Base-by-base conservation (phyloP, 495 filamentous ascomycete genomes). In the Tirmania nivea region DNA sequence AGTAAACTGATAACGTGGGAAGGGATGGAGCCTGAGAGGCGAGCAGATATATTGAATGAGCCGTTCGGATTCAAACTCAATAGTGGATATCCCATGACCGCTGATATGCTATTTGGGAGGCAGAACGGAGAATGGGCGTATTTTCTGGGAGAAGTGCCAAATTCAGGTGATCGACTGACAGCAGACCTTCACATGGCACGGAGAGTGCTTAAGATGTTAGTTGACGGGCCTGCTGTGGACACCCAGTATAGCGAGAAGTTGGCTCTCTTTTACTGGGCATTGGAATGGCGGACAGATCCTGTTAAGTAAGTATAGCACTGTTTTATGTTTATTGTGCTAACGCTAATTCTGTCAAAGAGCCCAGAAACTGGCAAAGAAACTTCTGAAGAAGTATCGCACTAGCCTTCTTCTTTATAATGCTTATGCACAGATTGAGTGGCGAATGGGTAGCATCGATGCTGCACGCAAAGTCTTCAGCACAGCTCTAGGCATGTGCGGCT, bases 381-480 rank as follows among this genome's bases (percentile, higher is more conserved):
- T 92, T 0, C 63, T 95, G 10, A 89, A 84, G 60, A 71, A 71
- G 51, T 73, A 78, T 55, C 69, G 77, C 1, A 72, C 78, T 0
- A 83, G 75, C 60, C 63, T 84, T 9, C 67, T 72, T 34, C 68
- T 94, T 5, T 94, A 89, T 66, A 83, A 86, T 59, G 78, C 77
- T 0, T 89, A 86, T 57, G 82, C 81, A 3, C 68, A 86, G 21
- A 74, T 86, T 39, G 81, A 93, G 63, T 75, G 70, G 59, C 70
- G 71, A 34, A 73, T 71, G 50, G 71, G 69, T 0, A 78, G 78
- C 50, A 52, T 60, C 0, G 69, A 72, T 7, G 66, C 73, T 51
- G 78, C 83, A 25, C 65, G 73, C 19, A 74, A 75, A 47, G 75
- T 90, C n/a, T 76, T 86, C 61, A 63, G 71, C 10, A 79, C 78